These are phyloP conservation scores for Colletotrichum viniferum DNA, from an alignment of 2,329 filamentous ascomycete genomes.

Conservation along the genomic window DNA sequence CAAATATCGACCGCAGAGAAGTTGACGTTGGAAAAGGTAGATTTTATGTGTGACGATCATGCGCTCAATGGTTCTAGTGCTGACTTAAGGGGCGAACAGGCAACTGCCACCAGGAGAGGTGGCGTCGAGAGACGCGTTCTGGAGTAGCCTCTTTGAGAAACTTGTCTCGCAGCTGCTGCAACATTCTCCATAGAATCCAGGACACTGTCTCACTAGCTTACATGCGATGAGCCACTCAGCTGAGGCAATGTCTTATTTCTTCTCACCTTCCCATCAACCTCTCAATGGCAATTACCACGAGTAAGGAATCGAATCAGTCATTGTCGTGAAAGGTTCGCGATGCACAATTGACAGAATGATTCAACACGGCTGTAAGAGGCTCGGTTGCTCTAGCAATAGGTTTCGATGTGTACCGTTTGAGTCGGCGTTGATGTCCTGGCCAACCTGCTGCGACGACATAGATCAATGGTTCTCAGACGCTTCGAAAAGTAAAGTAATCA, in stretches of 20 bases:
- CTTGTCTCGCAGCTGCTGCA: background rate
- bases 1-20: background rate
- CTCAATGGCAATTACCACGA: background rate
- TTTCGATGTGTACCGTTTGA: background rate
- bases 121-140: background rate
- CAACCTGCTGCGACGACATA: background rate
- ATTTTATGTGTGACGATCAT: background rate
- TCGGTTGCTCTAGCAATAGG: background rate
- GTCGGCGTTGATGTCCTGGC: background rate
- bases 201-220: background rate
- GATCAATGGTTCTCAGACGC: background rate
- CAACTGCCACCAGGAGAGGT: background rate
- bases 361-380: background rate
- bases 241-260: background rate
- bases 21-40: background rate
- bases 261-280: background rate
- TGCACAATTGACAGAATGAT: background rate
- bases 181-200: background rate
- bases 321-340: background rate
- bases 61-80: background rate
- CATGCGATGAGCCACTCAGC: background rate
- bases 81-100: background rate
- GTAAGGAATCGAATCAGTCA: accelerated
- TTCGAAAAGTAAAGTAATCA: too few relatives aligned
- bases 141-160: background rate